Conservation (phyloP, 1,139 yeast genomes). For the Yamadazyma triangularis region DNA sequence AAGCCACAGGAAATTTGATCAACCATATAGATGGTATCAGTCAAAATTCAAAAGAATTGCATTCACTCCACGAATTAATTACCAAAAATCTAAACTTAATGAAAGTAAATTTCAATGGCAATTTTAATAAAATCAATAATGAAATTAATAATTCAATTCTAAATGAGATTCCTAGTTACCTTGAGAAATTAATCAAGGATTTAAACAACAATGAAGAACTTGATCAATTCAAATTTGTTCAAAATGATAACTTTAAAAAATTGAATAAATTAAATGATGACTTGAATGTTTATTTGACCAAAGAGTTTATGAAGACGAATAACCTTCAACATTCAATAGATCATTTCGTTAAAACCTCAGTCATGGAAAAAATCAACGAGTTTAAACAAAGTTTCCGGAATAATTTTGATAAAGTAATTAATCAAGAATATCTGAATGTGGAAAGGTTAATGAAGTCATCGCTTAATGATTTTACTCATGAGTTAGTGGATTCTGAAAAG, state of each 20-base stretch:
- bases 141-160: constrained; percentile 8
- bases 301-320: constrained; percentile 9
- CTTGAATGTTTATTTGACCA: constrained; percentile 13
- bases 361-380: constrained; percentile 6
- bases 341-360: constrained; percentile 5
- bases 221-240: constrained; percentile 8
- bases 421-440: constrained; percentile 7
- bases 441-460: constrained; percentile 10
- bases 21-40: constrained; percentile 1
- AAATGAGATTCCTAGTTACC: constrained; percentile 7
- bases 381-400: constrained; percentile 5
- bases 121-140: constrained; percentile 6
- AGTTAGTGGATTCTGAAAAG: constrained; percentile 8
- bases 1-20: constrained; percentile 3
- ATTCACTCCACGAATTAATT: constrained; percentile 1
- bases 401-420: constrained; percentile 6
- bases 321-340: constrained; percentile 8
- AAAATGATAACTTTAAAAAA: constrained; percentile 6
- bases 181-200: constrained; percentile 9
- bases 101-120: constrained; percentile 8
- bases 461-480: constrained; percentile 8
- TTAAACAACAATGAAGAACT: constrained; percentile 10
- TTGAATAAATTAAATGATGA: constrained; percentile 12
- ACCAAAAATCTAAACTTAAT: constrained; percentile 7
- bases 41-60: constrained; percentile 2